Base-by-base conservation (phyloP, 805 yeast genomes). In the Candida andamanensis region DNA sequence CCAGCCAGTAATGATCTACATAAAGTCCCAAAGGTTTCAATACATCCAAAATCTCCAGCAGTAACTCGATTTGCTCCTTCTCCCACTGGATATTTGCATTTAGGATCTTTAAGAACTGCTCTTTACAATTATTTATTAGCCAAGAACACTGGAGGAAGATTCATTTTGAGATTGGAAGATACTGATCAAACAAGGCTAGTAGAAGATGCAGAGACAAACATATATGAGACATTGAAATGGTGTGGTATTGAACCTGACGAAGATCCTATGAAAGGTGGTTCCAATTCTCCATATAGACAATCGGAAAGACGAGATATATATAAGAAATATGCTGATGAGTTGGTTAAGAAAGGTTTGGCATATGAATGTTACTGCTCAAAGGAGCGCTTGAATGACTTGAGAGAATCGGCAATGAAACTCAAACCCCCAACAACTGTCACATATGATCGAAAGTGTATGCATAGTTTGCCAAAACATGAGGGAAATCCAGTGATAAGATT, bases 1-100 rank as follows among this genome's bases (percentile, higher is more conserved):
- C 15, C 25, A 12, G n/a, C 25, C n/a, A n/a, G n/a, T n/a, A n/a
- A n/a, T n/a, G n/a, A n/a, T n/a, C n/a, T n/a, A n/a, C n/a, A n/a
- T n/a, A n/a, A n/a, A n/a, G n/a, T n/a, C n/a, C n/a, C 22, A 19
- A 19, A 19, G 11, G 10, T 19, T 8, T 27, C 35, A 10, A 29
- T 33, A 12, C 37, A 33, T 16, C 37, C 37, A 5, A 6, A 11
- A 7, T 13, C 12, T 9, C 33, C 37, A 17, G 37, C 37, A 4
- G 21, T 33, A n/a, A 85, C 97, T 1, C 62, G 99, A 42, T 92
- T 92, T 58, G 99, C 99, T 0, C 98, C 99, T 0, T 87, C 97
- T 2, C 99, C 99, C 1, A 92, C 99, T 0, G 99, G 99, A 0
- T 75, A 75, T 40, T 65, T 92, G n/a, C 99, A 92, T 53, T 54